Evolutionary conservation across 108 stramenopile species (phyloP).

Genomic region (Cyclotella cryptica): DNA sequence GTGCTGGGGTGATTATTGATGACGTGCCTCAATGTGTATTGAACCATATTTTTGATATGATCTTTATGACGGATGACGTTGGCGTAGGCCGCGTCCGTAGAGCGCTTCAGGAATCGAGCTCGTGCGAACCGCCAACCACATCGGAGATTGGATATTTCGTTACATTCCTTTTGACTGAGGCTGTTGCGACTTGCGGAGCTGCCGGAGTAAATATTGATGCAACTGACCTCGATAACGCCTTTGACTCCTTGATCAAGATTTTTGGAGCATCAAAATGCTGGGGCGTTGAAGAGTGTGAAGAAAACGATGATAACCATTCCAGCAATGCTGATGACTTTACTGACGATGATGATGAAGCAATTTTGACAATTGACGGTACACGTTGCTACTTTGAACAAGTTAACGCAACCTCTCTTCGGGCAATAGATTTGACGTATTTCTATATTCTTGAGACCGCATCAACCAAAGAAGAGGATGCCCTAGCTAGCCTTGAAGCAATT

Average conservation of each 20-base stretch:
- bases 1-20: constrained; percentile 34
- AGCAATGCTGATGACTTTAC: neutral
- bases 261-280: constrained; percentile 30
- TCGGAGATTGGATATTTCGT: constrained; percentile 1
- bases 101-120: constrained; percentile 2
- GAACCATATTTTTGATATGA: constrained; percentile 17
- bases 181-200: constrained; percentile 1
- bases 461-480: neutral
- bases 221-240: neutral
- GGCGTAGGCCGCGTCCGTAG: constrained; percentile 1
- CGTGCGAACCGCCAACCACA: constrained; percentile 15
- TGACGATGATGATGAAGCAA: neutral
- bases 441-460: constrained; percentile 30
- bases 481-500: constrained; percentile 12
- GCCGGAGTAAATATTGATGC: constrained; percentile 4
- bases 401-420: neutral
- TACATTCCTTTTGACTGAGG: constrained; percentile 5
- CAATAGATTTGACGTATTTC: constrained; percentile 25
- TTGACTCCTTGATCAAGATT: constrained; percentile 9
- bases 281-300: constrained; percentile 24
- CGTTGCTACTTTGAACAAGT: neutral
- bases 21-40: constrained; percentile 36
- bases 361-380: neutral
- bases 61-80: neutral
- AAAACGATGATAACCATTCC: neutral